A percentile compares a stretch with the other conserved stretches of the same genome.
Evolutionary conservation across 352 stramenopile genomes (phyloP).

Genomic region (Pythium brassicae): DNA sequence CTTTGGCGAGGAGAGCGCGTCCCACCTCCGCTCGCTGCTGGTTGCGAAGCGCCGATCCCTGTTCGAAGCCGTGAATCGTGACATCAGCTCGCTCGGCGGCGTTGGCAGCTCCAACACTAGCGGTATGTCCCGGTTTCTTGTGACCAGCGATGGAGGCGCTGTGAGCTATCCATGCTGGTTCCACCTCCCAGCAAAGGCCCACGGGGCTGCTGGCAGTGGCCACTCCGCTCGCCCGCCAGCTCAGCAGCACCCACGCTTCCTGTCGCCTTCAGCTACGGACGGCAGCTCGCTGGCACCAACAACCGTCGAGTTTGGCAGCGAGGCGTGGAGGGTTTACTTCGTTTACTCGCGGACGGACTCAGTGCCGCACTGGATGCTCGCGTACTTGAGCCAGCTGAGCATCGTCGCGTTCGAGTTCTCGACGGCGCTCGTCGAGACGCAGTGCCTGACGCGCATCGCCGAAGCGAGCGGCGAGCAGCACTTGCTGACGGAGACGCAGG

Average conservation of each 20-base stretch:
- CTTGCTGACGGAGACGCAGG: constrained; percentile 42
- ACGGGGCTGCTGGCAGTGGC: neutral
- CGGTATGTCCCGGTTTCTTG: neutral
- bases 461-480: constrained; percentile 28
- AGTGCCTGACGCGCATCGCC: constrained; percentile 27
- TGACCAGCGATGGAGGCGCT: neutral
- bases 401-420: constrained; percentile 49
- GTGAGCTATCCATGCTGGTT: constrained; percentile 11
- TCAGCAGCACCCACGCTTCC: neutral
- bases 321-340: constrained; percentile 40
- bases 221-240: neutral
- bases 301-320: constrained; percentile 35
- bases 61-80: constrained; percentile 46
- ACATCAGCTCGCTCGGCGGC: constrained; percentile 19
- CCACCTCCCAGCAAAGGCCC: neutral
- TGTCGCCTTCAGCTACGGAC: neutral
- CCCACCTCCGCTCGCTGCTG: constrained; percentile 33
- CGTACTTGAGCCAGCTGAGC: constrained; percentile 32
- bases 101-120: constrained; percentile 7
- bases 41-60: constrained; percentile 37
- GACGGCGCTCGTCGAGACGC: constrained; percentile 21
- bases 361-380: constrained; percentile 32
- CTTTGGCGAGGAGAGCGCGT: constrained; percentile 24
- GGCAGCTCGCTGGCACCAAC: neutral
- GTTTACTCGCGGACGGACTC: constrained; percentile 32